Conservation (phyloP, 257 asterid genomes). For the Nicotiana obtusifolia region DNA sequence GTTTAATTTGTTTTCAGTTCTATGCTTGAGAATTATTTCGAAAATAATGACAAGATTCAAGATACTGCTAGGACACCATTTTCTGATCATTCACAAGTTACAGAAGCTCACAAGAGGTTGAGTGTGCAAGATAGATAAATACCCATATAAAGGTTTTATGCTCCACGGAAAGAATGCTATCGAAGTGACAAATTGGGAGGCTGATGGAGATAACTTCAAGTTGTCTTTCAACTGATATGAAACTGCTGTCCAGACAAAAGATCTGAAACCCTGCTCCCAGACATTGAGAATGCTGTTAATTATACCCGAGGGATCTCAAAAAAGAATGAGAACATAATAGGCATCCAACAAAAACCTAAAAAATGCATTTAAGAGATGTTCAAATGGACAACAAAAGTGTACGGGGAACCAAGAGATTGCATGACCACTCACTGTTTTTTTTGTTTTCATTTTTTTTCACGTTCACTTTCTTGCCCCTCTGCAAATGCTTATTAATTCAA, state of each 20-base stretch:
- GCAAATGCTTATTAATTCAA: neutral
- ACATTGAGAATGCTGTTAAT: slow-evolving; percentile 1
- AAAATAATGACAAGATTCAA: neutral
- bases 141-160: slow-evolving; percentile 90
- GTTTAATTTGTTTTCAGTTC: neutral
- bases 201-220: slow-evolving; percentile 82
- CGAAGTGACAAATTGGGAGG: slow-evolving; percentile 88
- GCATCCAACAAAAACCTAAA: neutral
- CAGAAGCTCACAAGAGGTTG: neutral
- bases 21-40: neutral
- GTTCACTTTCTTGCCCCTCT: neutral
- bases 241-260: slow-evolving; percentile 97
- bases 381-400: neutral
- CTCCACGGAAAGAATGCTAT: slow-evolving; percentile 94
- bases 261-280: slow-evolving; percentile 85
- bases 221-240: slow-evolving; percentile 91
- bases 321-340: neutral
- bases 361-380: neutral
- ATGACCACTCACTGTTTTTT: neutral
- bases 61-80: neutral
- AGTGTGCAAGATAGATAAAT: slow-evolving; percentile 20
- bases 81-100: neutral
- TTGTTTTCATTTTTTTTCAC: neutral
- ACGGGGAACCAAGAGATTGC: neutral
- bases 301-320: neutral